Evolutionary conservation across 2,329 filamentous ascomycete genomes (phyloP), one percentile per base, ranked within the genome.

Genomic region (Graphium sp.): DNA sequence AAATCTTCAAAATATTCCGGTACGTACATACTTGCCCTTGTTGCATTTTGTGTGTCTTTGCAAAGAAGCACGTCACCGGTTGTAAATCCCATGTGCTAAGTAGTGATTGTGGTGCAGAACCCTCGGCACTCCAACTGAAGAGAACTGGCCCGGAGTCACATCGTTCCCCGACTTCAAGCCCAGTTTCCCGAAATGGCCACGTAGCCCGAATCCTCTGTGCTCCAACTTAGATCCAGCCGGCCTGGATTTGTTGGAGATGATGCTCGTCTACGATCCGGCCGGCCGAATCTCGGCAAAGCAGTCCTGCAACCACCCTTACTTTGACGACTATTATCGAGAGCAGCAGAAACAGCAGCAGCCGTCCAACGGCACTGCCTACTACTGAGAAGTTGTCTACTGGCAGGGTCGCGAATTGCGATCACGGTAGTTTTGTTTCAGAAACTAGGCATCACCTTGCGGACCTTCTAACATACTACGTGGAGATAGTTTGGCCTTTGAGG

Each of bases 141-240:
- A 71, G 6, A 63, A 72, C 33, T 93, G 84, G 84, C 84, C 84
- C 18, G 84, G 84, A 35, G 83, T 93, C 33, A 89, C 82, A n/a
- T 84, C 80, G 6, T 91, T 91, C 57, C 84, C 84, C 23, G 85
- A 93, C 52, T 93, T 84, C 65, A 93, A 93, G 55, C 52, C 78
- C 17, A 85, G 80, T 4, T 93, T 93, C 55, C 84, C 84, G 38
- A 91, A 91, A 56, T 93, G 84, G 84, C 64, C 66, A 41, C 72
- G 81, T 32, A 76, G 84, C 44, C 62, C 66, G 15, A 59, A 62
- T 27, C 56, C 68, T 17, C 61, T 89, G 20, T 80, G 84, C 43
- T 66, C 69, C 24, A 75, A 65, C 30, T 66, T 93, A 26, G 80
- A 91, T 39, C 70, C 79, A 2, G 52, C 62, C 15, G 78, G 78